Evolutionary conservation across 495 filamentous ascomycete genomes (phyloP).

Genomic region (Xylaria grammica): DNA sequence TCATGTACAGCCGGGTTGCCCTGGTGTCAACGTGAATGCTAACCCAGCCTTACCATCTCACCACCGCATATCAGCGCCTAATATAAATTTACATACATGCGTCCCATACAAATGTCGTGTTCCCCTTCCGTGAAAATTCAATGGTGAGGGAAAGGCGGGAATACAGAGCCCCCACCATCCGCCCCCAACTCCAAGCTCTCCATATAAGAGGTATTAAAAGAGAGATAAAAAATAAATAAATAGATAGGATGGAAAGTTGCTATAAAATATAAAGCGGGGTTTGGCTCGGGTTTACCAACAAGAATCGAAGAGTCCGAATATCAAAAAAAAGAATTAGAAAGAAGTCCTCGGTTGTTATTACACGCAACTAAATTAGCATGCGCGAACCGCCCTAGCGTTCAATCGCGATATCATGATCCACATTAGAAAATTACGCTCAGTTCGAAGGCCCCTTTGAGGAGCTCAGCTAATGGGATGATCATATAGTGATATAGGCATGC

Average conservation of each 20-base stretch:
- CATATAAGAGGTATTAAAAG: not conserved
- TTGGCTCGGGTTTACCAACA: not conserved
- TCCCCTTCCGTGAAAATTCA: not conserved
- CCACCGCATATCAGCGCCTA: not conserved
- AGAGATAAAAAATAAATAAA: not conserved
- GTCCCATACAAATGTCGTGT: not conserved
- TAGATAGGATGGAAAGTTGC: slow-evolving; percentile 4
- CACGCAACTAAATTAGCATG: not conserved
- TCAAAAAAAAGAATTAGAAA: not conserved
- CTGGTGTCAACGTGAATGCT: no score
- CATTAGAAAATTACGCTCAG: not conserved
- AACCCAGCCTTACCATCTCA: not conserved
- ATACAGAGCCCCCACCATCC: not conserved
- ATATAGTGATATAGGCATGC: slow-evolving; percentile 20
- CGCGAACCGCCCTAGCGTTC: not conserved
- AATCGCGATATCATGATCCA: not conserved
- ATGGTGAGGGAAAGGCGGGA: not conserved
- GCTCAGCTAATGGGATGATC: slow-evolving; percentile 9
- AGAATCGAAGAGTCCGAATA: slow-evolving; percentile 16
- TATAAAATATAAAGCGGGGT: slow-evolving; percentile 21
- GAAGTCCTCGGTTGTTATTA: not conserved
- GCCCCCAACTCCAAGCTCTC: slow-evolving; percentile 5
- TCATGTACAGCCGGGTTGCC: not conserved
- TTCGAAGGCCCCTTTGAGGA: not conserved
- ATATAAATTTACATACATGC: slow-evolving; percentile 12